Evolutionary conservation across 2,329 filamentous ascomycete species (phyloP).

Genomic region (Akanthomyces dipterigenus): DNA sequence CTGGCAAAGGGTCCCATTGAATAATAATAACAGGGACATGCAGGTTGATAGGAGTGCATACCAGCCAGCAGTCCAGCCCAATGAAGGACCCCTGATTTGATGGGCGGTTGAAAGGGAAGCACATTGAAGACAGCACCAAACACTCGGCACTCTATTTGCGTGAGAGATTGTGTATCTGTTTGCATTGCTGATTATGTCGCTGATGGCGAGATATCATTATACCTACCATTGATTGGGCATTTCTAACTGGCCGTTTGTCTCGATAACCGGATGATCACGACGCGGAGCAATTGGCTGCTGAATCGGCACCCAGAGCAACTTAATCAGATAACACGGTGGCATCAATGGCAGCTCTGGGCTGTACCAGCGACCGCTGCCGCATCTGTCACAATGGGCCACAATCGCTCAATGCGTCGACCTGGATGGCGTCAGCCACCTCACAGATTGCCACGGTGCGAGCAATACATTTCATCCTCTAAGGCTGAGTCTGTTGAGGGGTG

Average conservation of each 20-base stretch:
- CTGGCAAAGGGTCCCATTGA: not conserved
- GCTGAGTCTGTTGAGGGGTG: not conserved
- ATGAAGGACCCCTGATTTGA: not conserved
- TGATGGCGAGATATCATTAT: not conserved
- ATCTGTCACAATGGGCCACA: conserved; percentile 1
- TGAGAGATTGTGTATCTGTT: not conserved
- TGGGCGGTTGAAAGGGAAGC: not conserved
- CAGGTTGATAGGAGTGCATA: conserved; percentile 3
- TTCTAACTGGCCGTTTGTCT: not conserved
- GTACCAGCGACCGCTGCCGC: not conserved
- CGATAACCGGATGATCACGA: not conserved
- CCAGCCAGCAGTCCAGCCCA: conserved; percentile 2
- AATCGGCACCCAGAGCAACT: not conserved
- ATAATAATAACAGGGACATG: not conserved
- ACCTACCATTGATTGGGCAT: not conserved
- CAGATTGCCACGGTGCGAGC: not conserved
- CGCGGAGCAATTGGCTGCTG: not conserved
- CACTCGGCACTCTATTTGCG: not conserved
- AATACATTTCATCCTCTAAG: not conserved
- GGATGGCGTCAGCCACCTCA: conserved; percentile 3
- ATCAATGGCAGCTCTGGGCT: not conserved
- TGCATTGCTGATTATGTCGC: not conserved
- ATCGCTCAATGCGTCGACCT: conserved; percentile 4
- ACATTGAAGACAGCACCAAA: not conserved
- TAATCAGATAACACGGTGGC: conserved; percentile 2